phyloP scores from a whole-genome alignment of 2,329 filamentous ascomycete species.

The Ophiosphaerella korrae region DNA sequence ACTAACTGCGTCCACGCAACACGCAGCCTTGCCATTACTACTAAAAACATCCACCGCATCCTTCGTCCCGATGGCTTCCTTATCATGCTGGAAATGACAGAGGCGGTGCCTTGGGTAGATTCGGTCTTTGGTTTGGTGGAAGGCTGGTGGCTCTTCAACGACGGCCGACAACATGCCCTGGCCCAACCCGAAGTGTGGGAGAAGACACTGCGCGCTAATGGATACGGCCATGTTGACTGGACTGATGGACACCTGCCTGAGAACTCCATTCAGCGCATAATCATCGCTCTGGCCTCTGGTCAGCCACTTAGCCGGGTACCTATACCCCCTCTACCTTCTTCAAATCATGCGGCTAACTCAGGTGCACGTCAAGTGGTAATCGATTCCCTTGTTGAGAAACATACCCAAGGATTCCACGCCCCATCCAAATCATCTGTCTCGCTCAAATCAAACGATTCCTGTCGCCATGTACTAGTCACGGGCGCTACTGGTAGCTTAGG shows the following conservation, averaged over 20 bases:
- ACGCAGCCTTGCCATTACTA: conserved; percentile 4
- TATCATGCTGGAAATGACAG: conserved; percentile 19
- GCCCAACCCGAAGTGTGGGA: conserved; percentile 6
- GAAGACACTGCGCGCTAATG: conserved; percentile 8
- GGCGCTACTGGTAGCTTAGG: no score
- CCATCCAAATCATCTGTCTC: no score
- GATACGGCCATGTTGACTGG: conserved; percentile 19
- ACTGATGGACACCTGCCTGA: conserved; percentile 12
- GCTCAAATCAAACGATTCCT: no score
- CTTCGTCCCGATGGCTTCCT: conserved; percentile 16
- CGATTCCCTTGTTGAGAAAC: no score
- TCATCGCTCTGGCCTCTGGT: conserved; percentile 8
- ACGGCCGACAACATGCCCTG: conserved; percentile 14
- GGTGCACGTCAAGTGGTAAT: no score
- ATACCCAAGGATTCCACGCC: no score
- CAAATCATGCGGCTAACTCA: no score
- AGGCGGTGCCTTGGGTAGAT: conserved; percentile 21
- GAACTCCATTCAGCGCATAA: conserved; percentile 3
- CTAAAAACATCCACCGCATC: conserved; percentile 11
- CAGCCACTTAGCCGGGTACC: conserved; percentile 3
- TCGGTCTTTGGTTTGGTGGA: conserved; percentile 25
- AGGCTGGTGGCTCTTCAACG: conserved; percentile 27
- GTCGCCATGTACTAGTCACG: no score
- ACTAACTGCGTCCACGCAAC: conserved; percentile 30
- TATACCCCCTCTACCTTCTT: not conserved